Conservation (phyloP, 2,329 filamentous ascomycete genomes). For the Thielaviopsis cerberus region DNA sequence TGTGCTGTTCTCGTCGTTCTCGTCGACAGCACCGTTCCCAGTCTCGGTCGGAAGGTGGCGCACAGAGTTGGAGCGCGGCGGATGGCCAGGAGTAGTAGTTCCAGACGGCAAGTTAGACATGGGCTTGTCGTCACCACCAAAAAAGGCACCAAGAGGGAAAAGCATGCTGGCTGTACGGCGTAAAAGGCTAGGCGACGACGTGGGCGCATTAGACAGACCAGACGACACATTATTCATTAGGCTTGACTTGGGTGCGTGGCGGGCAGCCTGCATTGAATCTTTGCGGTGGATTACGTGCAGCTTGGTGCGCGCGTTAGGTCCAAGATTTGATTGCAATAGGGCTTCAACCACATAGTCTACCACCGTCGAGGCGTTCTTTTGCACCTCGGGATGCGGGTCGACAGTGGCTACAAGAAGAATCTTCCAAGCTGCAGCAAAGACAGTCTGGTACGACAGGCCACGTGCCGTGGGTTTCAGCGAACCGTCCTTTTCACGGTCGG, state of each 20-base stretch:
- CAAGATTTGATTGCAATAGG: slow-evolving; percentile 60
- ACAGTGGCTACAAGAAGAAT: slow-evolving; percentile 78
- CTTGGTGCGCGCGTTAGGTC: slow-evolving; percentile 47
- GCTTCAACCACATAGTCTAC: slow-evolving; percentile 70
- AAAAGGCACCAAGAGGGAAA: slow-evolving; percentile 34
- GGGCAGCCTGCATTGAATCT: slow-evolving; percentile 25
- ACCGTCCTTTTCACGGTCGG: slow-evolving; percentile 37
- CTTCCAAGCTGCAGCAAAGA: slow-evolving; percentile 89
- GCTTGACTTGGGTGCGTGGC: slow-evolving; percentile 16
- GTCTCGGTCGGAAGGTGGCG: slow-evolving; percentile 4
- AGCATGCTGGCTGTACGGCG: slow-evolving; percentile 46
- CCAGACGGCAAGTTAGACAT: slow-evolving; percentile 19
- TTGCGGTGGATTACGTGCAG: slow-evolving; percentile 53
- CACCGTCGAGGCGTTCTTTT: slow-evolving; percentile 65
- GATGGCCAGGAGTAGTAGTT: slow-evolving; percentile 14
- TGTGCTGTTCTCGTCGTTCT: slow-evolving; percentile 48
- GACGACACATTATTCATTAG: slow-evolving; percentile 18
- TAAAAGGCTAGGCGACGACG: slow-evolving; percentile 38
- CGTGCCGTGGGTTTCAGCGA: slow-evolving; percentile 37
- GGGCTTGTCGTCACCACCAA: slow-evolving; percentile 28
- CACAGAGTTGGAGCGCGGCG: slow-evolving; percentile 17
- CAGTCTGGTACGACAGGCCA: slow-evolving; percentile 63
- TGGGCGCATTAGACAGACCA: slow-evolving; percentile 20
- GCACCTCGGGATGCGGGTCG: slow-evolving; percentile 85
- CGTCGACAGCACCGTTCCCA: slow-evolving; percentile 44